These are phyloP conservation scores for Elsinoe australis DNA, from an alignment of 2,329 filamentous ascomycete species.

Conservation along the genomic window DNA sequence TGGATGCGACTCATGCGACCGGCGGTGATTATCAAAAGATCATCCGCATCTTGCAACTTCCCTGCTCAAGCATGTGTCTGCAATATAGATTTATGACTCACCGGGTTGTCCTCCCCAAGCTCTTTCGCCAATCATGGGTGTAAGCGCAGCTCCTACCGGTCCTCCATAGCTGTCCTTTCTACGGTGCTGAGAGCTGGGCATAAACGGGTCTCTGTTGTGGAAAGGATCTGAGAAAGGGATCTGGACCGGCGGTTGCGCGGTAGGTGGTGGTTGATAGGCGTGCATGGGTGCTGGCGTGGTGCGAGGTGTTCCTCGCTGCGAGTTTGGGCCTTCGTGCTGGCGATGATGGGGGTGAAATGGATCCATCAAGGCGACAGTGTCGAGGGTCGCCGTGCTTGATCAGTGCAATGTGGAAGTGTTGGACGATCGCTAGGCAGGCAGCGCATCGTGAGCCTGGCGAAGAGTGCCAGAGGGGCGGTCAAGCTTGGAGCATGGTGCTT, in stretches of 20 bases:
- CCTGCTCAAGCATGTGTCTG: no score
- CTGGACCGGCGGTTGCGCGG: conserved; percentile 37
- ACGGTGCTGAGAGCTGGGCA: conserved; percentile 33
- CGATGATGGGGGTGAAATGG: conserved; percentile 2
- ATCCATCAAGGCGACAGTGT: conserved; percentile 3
- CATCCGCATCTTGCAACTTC: no score
- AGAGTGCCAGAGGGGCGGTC: neutral
- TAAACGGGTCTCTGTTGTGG: conserved; percentile 41
- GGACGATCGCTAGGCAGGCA: neutral
- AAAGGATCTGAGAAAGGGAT: conserved; percentile 43
- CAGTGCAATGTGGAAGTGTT: neutral
- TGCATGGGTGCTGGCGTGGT: conserved; percentile 13
- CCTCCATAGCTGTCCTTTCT: conserved; percentile 37
- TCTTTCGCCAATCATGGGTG: conserved; percentile 28
- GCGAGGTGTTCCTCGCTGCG: conserved; percentile 13
- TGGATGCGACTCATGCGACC: conserved; percentile 11
- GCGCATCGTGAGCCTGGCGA: conserved; percentile 1
- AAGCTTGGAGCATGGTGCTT: conserved; percentile 9
- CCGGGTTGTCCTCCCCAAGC: conserved; percentile 18
- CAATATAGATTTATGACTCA: conserved; percentile 9
- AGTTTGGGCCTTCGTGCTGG: conserved; percentile 1
- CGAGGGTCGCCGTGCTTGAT: neutral
- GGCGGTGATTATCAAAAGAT: neutral
- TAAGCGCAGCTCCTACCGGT: conserved; percentile 27
- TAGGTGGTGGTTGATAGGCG: conserved; percentile 22